phyloP scores from a whole-genome alignment of 208 protist species.

The Leishmania tropica region DNA sequence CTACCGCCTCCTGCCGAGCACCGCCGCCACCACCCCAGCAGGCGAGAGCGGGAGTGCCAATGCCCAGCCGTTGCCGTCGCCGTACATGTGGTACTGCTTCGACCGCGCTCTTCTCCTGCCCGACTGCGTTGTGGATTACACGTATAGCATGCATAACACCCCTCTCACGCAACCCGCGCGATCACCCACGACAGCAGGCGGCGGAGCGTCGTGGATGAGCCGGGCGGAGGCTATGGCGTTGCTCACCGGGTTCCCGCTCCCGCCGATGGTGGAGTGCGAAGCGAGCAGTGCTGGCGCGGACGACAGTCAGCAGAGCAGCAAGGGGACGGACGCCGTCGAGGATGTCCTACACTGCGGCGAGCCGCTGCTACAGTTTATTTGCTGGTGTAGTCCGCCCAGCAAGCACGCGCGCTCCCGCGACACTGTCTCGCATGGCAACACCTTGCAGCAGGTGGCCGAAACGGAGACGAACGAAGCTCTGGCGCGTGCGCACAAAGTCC shows the following conservation, averaged over 20 bases:
- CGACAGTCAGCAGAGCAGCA: background rate
- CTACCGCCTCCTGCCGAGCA: slow-evolving; percentile 54
- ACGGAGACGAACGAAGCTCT: slow-evolving; percentile 51
- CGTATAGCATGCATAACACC: slow-evolving; percentile 43
- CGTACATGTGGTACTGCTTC: slow-evolving; percentile 87
- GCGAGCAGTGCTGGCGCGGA: background rate
- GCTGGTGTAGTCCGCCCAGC: slow-evolving; percentile 22
- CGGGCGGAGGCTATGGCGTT: background rate
- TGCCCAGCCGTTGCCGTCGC: slow-evolving; percentile 26
- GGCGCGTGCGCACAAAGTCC: slow-evolving; percentile 8
- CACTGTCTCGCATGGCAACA: slow-evolving; percentile 16
- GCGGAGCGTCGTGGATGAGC: background rate
- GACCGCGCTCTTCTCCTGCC: slow-evolving; percentile 79
- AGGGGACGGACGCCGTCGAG: slow-evolving; percentile 11
- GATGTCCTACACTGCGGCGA: slow-evolving; percentile 22
- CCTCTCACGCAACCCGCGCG: slow-evolving; percentile 10
- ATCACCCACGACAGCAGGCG: background rate
- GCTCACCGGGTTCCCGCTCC: background rate
- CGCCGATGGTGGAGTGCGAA: background rate
- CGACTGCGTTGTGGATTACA: slow-evolving; percentile 89
- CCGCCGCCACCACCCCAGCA: background rate
- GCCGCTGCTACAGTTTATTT: slow-evolving; percentile 27
- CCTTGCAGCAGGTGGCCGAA: slow-evolving; percentile 44
- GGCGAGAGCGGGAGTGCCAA: background rate
- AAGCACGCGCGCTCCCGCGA: background rate